Conservation (phyloP, 2,329 filamentous ascomycete genomes). For the Claviceps lovelessii region DNA sequence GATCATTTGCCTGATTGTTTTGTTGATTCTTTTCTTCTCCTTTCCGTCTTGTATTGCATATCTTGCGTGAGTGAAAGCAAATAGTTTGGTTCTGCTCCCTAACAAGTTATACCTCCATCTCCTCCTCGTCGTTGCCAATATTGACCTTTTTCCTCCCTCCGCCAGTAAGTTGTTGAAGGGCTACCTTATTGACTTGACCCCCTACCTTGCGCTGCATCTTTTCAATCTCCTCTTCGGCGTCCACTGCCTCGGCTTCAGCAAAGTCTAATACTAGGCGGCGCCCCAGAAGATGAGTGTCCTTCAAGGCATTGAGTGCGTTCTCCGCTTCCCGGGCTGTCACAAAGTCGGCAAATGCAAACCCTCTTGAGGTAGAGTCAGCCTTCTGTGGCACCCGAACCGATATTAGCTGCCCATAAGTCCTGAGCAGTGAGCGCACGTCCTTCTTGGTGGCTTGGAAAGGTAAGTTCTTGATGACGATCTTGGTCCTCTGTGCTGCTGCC, state of each 20-base stretch:
- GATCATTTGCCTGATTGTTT: neutral
- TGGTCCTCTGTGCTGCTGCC: constrained; percentile 60
- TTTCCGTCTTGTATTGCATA: neutral
- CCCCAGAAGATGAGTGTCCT: constrained; percentile 85
- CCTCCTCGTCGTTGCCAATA: constrained; percentile 58
- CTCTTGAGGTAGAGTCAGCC: constrained; percentile 74
- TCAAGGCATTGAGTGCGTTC: constrained; percentile 80
- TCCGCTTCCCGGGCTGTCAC: constrained; percentile 76
- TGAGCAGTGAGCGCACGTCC: constrained; percentile 73
- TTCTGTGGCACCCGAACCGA: constrained; percentile 92
- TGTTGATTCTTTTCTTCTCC: neutral
- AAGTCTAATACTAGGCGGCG: constrained; percentile 83
- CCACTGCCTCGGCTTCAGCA: constrained; percentile 72
- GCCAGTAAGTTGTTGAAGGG: constrained; percentile 74
- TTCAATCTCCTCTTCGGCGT: constrained; percentile 89
- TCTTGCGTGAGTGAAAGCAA: constrained; percentile 4
- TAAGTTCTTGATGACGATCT: constrained; percentile 96
- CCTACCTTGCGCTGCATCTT: constrained; percentile 96
- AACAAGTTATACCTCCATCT: constrained; percentile 24
- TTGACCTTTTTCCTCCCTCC: constrained; percentile 78
- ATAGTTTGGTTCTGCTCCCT: constrained; percentile 9
- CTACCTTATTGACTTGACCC: constrained; percentile 78
- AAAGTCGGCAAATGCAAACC: constrained; percentile 96
- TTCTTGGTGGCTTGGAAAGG: constrained; percentile 93
- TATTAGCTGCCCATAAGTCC: constrained; percentile 80